Evolutionary conservation across 306 rosid species (phyloP).

Genomic region (Prunus mume): DNA sequence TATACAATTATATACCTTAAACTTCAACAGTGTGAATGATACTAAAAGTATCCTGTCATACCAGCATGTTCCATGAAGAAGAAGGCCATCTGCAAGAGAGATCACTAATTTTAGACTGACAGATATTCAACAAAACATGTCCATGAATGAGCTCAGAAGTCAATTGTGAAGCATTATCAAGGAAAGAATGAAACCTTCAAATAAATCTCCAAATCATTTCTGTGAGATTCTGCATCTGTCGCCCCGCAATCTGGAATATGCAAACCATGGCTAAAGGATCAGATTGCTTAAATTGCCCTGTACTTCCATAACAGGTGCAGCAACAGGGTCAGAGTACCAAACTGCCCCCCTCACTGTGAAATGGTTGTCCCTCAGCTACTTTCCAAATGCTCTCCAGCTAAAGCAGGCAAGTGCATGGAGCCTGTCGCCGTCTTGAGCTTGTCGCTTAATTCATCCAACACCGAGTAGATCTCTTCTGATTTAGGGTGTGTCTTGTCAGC

Average conservation of each 20-base stretch:
- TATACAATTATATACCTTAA: background rate
- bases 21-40: background rate
- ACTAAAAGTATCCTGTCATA: background rate
- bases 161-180: background rate
- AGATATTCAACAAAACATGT: background rate
- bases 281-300: background rate
- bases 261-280: background rate
- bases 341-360: background rate
- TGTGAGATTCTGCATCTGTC: background rate
- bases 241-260: background rate
- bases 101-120: background rate
- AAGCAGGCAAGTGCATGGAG: background rate
- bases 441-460: background rate
- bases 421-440: conserved; percentile 6
- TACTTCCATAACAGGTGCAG: background rate
- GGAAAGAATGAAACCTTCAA: background rate
- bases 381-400: background rate
- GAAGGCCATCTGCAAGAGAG: background rate
- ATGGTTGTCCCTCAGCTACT: background rate
- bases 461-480: background rate
- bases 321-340: background rate
- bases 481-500: background rate
- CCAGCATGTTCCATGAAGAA: background rate
- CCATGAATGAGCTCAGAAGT: background rate
- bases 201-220: background rate